A percentile compares a stretch with the other conserved stretches of the same genome.
Evolutionary conservation across 2,329 filamentous ascomycete genomes (phyloP).

Genomic region (Nothopassalora personata): DNA sequence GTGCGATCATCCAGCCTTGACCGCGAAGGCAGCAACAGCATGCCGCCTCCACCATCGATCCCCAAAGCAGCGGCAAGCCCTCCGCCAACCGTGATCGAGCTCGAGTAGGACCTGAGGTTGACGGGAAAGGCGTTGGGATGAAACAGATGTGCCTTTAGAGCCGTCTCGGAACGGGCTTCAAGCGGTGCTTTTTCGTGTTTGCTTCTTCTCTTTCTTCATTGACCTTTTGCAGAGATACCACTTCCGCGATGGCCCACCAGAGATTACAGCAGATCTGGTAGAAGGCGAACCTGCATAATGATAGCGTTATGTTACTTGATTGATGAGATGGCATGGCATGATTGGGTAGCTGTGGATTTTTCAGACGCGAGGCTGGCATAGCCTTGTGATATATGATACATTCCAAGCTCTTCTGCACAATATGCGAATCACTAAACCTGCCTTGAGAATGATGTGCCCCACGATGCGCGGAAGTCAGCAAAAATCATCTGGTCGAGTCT

Average conservation of each 20-base stretch:
- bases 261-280: not conserved
- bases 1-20: slow-evolving; percentile 26
- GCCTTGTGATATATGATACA: not conserved
- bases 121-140: not conserved
- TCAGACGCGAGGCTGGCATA: not conserved
- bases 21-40: slow-evolving; percentile 16
- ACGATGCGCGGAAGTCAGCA: no score
- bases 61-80: slow-evolving; percentile 3
- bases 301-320: not conserved
- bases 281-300: not conserved
- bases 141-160: not conserved
- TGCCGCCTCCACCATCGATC: slow-evolving; percentile 3
- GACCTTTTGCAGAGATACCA: slow-evolving; percentile 6
- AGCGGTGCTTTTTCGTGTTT: not conserved
- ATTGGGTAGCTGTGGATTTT: not conserved
- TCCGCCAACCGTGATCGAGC: slow-evolving; percentile 21
- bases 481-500: no score
- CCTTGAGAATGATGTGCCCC: no score
- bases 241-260: slow-evolving; percentile 1
- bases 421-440: no score
- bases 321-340: not conserved
- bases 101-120: slow-evolving; percentile 16
- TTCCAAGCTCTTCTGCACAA: no score
- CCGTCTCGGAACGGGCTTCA: not conserved
- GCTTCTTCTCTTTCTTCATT: no score